These are phyloP conservation scores for Diddensiella caesifluorescens DNA, from an alignment of 805 yeast species.

Conservation along the genomic window DNA sequence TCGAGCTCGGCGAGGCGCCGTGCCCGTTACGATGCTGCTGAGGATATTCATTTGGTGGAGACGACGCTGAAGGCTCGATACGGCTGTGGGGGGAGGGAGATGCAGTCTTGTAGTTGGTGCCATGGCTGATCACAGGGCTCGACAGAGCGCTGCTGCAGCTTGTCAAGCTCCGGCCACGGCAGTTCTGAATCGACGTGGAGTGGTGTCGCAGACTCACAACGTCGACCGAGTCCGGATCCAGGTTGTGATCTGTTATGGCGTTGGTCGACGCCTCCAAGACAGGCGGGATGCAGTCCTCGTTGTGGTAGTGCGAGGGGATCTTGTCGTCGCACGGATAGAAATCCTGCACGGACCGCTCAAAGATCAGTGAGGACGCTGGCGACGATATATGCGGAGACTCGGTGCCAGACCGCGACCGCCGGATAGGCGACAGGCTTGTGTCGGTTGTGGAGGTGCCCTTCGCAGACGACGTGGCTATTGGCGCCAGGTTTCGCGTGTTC, in stretches of 20 bases:
- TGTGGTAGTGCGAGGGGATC: slow-evolving; percentile 38
- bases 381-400: slow-evolving; percentile 20
- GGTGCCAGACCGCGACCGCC: slow-evolving; percentile 5
- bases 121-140: slow-evolving; percentile 10
- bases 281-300: slow-evolving; percentile 72
- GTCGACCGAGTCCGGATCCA: slow-evolving; percentile 65
- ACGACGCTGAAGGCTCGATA: background rate
- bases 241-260: slow-evolving; percentile 48
- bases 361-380: slow-evolving; percentile 47
- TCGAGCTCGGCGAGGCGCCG: slow-evolving; percentile 7
- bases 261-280: slow-evolving; percentile 74
- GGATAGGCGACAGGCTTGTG: slow-evolving; percentile 13
- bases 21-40: background rate
- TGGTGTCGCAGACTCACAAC: slow-evolving; percentile 61
- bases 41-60: background rate
- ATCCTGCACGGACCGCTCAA: slow-evolving; percentile 64
- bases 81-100: background rate
- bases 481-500: background rate
- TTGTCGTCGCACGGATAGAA: slow-evolving; percentile 28
- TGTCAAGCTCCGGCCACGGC: slow-evolving; percentile 13
- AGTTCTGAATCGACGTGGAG: slow-evolving; percentile 28
- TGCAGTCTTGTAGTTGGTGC: slow-evolving; percentile 2
- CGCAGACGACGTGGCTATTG: slow-evolving; percentile 7
- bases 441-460: slow-evolving; percentile 11
- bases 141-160: slow-evolving; percentile 10